A percentile compares a stretch with the other conserved stretches of the same genome.
Evolutionary conservation across 805 yeast species (phyloP).

Genomic region (Wickerhamiella vanderwaltii): DNA sequence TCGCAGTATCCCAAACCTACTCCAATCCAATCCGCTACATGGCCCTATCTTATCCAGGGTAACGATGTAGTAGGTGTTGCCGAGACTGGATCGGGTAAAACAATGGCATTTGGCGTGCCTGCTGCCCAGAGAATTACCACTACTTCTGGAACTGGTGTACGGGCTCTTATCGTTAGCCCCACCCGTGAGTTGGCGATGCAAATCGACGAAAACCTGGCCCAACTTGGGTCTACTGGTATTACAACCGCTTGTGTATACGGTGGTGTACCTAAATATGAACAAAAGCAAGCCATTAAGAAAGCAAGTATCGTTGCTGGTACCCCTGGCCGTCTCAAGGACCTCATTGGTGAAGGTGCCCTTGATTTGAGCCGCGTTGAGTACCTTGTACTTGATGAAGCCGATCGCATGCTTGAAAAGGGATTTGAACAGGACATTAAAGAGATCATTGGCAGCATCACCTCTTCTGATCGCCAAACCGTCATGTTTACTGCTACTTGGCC

Average conservation of each 20-base stretch:
- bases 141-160: constrained; percentile 37
- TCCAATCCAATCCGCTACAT: constrained; percentile 86
- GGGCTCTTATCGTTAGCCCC: constrained; percentile 82
- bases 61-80: constrained; percentile 94
- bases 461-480: constrained; percentile 63
- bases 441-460: constrained; percentile 51
- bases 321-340: constrained; percentile 92
- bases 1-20: constrained; percentile 79
- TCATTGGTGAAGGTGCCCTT: constrained; percentile 77
- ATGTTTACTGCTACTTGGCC: constrained; percentile 99
- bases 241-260: constrained; percentile 84
- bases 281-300: constrained; percentile 51
- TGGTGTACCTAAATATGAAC: constrained; percentile 94
- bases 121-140: constrained; percentile 63
- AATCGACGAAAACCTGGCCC: constrained; percentile 68
- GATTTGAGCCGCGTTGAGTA: constrained; percentile 56
- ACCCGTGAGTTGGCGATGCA: constrained; percentile 96
- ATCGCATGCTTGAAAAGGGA: constrained; percentile 96
- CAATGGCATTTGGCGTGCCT: constrained; percentile 95
- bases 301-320: constrained; percentile 87
- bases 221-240: constrained; percentile 48
- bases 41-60: constrained; percentile 77
- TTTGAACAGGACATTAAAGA: constrained; percentile 91
- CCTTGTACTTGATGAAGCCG: constrained; percentile 93
- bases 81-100: constrained; percentile 96